Evolutionary conservation across 2,329 filamentous ascomycete genomes (phyloP).

Genomic region (Verticillium tricorpus): DNA sequence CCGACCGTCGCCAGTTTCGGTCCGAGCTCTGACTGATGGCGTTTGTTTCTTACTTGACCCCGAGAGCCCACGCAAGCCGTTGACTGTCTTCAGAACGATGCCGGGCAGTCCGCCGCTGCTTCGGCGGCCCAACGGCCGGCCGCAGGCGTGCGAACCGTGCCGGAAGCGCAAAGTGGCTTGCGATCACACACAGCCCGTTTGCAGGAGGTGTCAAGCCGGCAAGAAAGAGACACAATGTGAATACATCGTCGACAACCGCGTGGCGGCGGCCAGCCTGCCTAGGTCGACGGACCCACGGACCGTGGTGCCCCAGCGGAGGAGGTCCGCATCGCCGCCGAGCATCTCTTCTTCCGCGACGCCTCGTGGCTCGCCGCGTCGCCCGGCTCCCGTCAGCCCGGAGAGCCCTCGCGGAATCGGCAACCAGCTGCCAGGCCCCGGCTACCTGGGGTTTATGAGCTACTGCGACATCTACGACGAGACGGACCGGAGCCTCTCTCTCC

Average conservation of each 20-base stretch:
- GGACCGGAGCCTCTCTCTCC: conserved; percentile 31
- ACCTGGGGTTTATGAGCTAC: conserved; percentile 41
- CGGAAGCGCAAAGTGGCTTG: conserved; percentile 36
- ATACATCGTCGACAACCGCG: conserved; percentile 21
- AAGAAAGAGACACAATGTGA: conserved; percentile 26
- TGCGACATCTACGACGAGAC: conserved; percentile 37
- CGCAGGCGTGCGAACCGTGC: conserved; percentile 28
- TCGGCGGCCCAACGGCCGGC: neutral
- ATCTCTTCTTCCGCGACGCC: neutral
- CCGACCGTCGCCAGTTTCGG: neutral
- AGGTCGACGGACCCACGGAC: neutral
- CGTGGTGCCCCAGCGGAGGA: neutral
- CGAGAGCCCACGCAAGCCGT: neutral
- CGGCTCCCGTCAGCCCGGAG: neutral
- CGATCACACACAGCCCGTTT: conserved; percentile 33
- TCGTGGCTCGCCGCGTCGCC: neutral
- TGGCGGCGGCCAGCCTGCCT: neutral
- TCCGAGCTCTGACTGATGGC: neutral
- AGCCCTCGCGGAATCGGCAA: neutral
- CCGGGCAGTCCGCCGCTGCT: neutral
- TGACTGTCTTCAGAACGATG: neutral
- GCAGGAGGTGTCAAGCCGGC: conserved; percentile 29
- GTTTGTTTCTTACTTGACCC: neutral
- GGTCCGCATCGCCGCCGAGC: neutral
- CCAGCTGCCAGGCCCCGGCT: conserved; percentile 22